Base-by-base conservation (phyloP, 768 basidiomycete genomes). In the Mycena vitilis region DNA sequence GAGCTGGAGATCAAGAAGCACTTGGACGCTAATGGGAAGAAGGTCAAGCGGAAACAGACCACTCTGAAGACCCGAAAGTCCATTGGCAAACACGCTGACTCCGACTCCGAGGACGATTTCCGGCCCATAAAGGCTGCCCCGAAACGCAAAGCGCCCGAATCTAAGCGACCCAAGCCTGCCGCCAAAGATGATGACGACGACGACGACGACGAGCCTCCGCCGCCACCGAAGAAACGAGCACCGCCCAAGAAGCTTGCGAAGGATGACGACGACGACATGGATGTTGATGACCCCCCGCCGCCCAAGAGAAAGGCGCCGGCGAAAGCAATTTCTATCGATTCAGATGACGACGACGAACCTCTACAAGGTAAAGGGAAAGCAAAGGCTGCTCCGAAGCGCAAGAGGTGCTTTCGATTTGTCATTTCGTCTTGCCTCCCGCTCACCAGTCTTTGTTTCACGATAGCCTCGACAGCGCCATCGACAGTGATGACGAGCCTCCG, bases 341-440 rank as follows among this genome's bases (percentile, higher is more conserved):
- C 66, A 0, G 70, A 67, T 57, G 65, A 68, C 42, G 70, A 55
- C 36, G 54, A 71, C 20, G 70, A 71, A 45, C 66, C 66, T n/a
- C 66, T 66, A 18, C 62, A 71, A 40, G 70, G 53, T 47, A 71
- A 66, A 55, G 82, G 76, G 44, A 89, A 87, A 71, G 82, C 78
- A 3, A 82, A 81, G 73, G 75, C 76, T 20, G 72, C 74, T 18
- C 75, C 80, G 51, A 94, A 94, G 78, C 88, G 92, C 49, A 95
- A 94, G 78, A 91, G 87, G 93, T 91, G 38, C 38, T 38, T 82
- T 77, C 8, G 4, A 16, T 10, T 12, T 11, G 2, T 63, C 42
- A 4, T 40, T 34, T 52, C n/a, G 16, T 47, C 53, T 59, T 56
- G 51, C 55, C 34, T 37, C 34, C 34, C 5, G 23, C 18, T 63